These are phyloP conservation scores for Antitrichia curtipendula DNA, from an alignment of 225 moss, liverwort and hornwort species.

Conservation along the genomic window DNA sequence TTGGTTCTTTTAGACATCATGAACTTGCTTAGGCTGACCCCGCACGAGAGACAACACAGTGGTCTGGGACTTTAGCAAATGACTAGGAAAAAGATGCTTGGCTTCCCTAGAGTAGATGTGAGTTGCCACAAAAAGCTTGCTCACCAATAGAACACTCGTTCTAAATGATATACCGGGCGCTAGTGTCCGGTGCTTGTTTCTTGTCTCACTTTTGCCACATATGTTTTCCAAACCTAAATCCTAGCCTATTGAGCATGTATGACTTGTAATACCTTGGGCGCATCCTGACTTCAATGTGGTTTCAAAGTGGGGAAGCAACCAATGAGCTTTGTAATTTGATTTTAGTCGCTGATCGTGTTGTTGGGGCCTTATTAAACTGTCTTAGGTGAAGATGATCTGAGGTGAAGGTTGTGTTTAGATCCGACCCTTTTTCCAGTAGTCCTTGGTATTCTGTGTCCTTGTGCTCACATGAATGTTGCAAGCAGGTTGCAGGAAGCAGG, in stretches of 20 bases:
- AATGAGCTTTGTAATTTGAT: neutral
- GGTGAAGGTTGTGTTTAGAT: neutral
- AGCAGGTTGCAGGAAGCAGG: slow-evolving; percentile 22
- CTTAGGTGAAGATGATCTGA: no score
- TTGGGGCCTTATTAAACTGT: neutral
- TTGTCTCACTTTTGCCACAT: neutral
- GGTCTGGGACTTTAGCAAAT: neutral
- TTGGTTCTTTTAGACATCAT: neutral
- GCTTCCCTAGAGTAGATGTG: neutral
- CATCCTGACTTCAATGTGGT: neutral
- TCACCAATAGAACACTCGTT: neutral
- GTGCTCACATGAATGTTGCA: neutral
- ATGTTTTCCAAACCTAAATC: neutral
- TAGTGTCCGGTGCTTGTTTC: neutral
- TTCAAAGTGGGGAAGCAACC: neutral
- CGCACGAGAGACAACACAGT: no score
- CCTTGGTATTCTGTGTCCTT: neutral
- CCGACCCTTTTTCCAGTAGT: neutral
- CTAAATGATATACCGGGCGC: no score
- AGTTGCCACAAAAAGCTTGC: neutral
- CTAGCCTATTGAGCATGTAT: neutral
- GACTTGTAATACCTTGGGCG: neutral
- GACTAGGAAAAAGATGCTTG: neutral
- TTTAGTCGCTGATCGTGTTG: neutral
- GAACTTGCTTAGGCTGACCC: neutral